Conservation (phyloP, 192 early-diverging fungal genomes). For the Oehlia diaphana region DNA sequence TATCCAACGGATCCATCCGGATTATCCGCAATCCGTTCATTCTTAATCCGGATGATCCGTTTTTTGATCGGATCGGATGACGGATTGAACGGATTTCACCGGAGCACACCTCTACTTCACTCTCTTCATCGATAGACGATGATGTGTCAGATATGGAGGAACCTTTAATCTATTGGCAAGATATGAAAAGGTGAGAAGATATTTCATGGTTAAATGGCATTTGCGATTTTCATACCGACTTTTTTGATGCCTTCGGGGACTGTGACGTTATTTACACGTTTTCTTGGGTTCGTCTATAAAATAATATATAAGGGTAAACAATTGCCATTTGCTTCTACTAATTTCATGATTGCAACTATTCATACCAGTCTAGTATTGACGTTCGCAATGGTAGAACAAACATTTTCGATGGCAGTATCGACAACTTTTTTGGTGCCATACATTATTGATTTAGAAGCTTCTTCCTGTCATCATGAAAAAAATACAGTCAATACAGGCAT, state of each 20-base stretch:
- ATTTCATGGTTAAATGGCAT: not conserved
- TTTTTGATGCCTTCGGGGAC: slow-evolving; percentile 11
- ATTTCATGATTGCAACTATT: not conserved
- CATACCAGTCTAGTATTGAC: slow-evolving; percentile 24
- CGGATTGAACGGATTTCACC: too few relatives aligned
- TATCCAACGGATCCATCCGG: too few relatives aligned
- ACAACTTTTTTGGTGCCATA: slow-evolving; percentile 11
- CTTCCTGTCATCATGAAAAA: not conserved
- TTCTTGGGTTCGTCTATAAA: slow-evolving; percentile 28
- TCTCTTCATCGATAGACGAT: not conserved
- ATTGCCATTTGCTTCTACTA: slow-evolving; percentile 19
- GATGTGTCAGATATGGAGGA: too few relatives aligned
- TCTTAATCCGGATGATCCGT: too few relatives aligned
- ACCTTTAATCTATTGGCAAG: not conserved
- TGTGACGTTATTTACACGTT: slow-evolving; percentile 22
- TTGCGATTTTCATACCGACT: not conserved
- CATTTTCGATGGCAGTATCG: slow-evolving; percentile 24
- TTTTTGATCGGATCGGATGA: too few relatives aligned
- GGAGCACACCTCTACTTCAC: too few relatives aligned
- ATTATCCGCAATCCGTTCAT: too few relatives aligned
- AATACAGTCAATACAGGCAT: slow-evolving; percentile 21
- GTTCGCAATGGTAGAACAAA: slow-evolving; percentile 19
- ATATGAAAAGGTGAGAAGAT: slow-evolving; percentile 2
- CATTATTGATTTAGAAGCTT: slow-evolving; percentile 22
- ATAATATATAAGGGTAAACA: slow-evolving; percentile 28